These are phyloP conservation scores for Alternaria infectoria DNA, from an alignment of 2,329 filamentous ascomycete genomes.

Conservation along the genomic window DNA sequence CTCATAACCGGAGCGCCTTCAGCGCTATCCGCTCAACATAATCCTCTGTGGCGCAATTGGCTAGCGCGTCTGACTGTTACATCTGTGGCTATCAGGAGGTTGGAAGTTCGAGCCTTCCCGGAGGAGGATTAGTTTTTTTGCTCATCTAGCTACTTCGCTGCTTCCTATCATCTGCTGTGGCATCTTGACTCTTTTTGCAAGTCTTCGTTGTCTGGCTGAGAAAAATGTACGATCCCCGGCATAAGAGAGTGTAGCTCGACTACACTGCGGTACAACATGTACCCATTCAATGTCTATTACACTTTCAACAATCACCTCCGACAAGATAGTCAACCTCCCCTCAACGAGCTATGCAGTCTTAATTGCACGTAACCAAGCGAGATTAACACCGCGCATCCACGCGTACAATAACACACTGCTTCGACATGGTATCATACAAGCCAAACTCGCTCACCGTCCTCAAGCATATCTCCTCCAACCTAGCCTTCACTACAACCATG, in stretches of 20 bases:
- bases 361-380: not conserved
- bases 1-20: constrained; percentile 15
- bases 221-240: not conserved
- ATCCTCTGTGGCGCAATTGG: constrained; percentile 56
- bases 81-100: constrained; percentile 24
- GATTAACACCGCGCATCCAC: constrained; percentile 41
- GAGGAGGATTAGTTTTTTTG: constrained; percentile 30
- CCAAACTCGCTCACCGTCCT: constrained; percentile 45
- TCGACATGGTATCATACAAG: constrained; percentile 45
- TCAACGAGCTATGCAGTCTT: not conserved
- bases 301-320: not conserved
- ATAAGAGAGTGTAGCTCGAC: not conserved
- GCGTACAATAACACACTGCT: constrained; percentile 40
- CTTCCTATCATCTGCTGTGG: not conserved
- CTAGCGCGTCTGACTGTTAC: constrained; percentile 68
- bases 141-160: not conserved
- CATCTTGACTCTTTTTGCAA: not conserved
- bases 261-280: not conserved
- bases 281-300: not conserved
- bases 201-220: not conserved
- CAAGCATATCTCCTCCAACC: constrained; percentile 42
- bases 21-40: constrained; percentile 6
- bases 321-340: not conserved
- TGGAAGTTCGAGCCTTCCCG: constrained; percentile 38
- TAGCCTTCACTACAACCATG: constrained; percentile 34